Conservation (phyloP, 768 basidiomycete species). For the Austroboletus eburneus region DNA sequence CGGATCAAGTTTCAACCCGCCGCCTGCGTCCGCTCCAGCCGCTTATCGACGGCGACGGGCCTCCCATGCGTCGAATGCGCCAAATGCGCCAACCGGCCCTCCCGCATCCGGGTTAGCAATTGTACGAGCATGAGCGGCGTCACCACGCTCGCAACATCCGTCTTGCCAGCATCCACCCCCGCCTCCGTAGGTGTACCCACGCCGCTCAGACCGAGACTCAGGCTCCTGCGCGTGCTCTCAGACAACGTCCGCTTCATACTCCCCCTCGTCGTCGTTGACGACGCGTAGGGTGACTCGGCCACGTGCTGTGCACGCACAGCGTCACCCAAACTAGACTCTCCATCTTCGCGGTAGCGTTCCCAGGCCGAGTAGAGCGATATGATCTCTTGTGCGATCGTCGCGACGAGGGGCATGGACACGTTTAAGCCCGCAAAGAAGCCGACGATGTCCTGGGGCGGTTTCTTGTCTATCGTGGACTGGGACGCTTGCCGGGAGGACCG, state of each 20-base stretch:
- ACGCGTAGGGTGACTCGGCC: conserved; percentile 19
- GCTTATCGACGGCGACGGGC: conserved; percentile 61
- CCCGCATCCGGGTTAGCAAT: conserved; percentile 64
- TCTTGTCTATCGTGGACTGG: conserved; percentile 27
- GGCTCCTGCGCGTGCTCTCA: conserved; percentile 23
- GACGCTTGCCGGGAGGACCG: conserved; percentile 52
- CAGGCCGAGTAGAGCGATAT: conserved; percentile 85
- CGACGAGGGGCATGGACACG: conserved; percentile 75
- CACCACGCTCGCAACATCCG: conserved; percentile 31
- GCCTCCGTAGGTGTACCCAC: conserved; percentile 26
- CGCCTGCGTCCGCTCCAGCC: conserved; percentile 68
- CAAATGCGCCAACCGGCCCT: conserved; percentile 54
- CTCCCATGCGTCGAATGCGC: conserved; percentile 46
- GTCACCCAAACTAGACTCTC: conserved; percentile 27
- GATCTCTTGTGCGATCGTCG: conserved; percentile 88
- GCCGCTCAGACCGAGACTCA: conserved; percentile 8
- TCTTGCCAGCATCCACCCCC: conserved; percentile 15
- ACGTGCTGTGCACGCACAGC: conserved; percentile 4
- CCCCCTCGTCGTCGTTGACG: conserved; percentile 10
- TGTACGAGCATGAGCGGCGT: conserved; percentile 57
- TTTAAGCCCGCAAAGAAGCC: conserved; percentile 83
- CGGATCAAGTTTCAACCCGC: too few species aligned
- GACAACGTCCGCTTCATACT: conserved; percentile 23
- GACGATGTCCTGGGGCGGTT: conserved; percentile 59
- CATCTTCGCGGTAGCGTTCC: conserved; percentile 76